Base-by-base conservation (phyloP, 1,284 basidiomycete species). In the Boletus sp. region DNA sequence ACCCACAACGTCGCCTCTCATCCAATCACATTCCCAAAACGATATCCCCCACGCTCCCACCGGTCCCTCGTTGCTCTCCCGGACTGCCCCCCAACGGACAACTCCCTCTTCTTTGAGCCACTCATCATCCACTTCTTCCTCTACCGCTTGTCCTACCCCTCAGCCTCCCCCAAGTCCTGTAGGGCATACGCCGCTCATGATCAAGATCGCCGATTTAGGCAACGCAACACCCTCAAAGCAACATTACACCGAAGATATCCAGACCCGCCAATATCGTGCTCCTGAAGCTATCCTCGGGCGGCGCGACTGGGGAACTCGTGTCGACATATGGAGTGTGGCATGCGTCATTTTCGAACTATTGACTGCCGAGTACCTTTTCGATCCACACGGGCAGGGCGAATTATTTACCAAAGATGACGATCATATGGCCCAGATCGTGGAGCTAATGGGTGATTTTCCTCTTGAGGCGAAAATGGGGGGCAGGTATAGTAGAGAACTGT, bases 171-270 rank as follows among this genome's bases (percentile, higher is more conserved):
- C 61, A 29, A 61, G 63, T n/a, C 53, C 63, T 20, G 24, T 59
- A 24, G 65, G 65, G 5, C 57, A 66, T 55, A 76, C 75, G 24
- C 81, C 82, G 1, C 86, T 96, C 66, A 86, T 83, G n/a, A 84
- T 96, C 73, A 96, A 96, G 80, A 94, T 96, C 64, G 93, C 94
- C 36, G 93, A 96, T 72, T 77, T 96, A 46, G 93, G 92, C 31
- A 94, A 94, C 70, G 92, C 92, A 24, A 92, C 92, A 27, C 89
- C 88, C 1, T 86, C 86, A 18, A 88, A 83, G 67, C 84, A 86
- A 63, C 94, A 95, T 71, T 96, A 85, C 68, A 95, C 93, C 12
- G 92, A 96, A 68, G 94, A 96, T 72, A 96, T 96, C 62, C 94
- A 96, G 76, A 96, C 94, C 37, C 82, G 94, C 35, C 94, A 96